phyloP scores from a whole-genome alignment of 164 flowering plant species.

The Annona cherimola region DNA sequence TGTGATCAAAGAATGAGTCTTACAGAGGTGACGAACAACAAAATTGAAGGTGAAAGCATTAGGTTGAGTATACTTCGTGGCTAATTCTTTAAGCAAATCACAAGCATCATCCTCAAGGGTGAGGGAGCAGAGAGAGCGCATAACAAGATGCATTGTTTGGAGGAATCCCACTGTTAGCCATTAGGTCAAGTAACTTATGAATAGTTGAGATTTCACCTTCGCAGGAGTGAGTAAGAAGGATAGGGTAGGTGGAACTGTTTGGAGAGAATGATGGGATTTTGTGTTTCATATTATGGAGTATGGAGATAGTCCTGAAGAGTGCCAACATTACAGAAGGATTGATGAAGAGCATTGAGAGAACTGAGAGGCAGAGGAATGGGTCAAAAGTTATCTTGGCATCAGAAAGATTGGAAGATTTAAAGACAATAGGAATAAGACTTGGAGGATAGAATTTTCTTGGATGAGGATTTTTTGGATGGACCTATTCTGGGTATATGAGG shows the following conservation, averaged over 20 bases:
- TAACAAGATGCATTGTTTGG: slow-evolving; percentile 64
- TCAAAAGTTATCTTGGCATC: slow-evolving; percentile 53
- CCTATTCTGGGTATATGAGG: slow-evolving; percentile 3
- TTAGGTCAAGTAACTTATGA: slow-evolving; percentile 39
- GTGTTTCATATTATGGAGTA: slow-evolving; percentile 53
- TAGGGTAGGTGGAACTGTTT: slow-evolving; percentile 53
- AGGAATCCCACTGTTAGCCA: slow-evolving; percentile 45
- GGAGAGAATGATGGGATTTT: slow-evolving; percentile 51
- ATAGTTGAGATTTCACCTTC: slow-evolving; percentile 27
- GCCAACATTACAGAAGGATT: slow-evolving; percentile 40
- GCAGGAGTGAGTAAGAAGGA: slow-evolving; percentile 47
- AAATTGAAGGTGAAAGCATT: slow-evolving; percentile 69
- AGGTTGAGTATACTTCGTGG: slow-evolving; percentile 34
- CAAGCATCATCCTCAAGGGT: slow-evolving; percentile 48
- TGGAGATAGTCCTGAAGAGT: slow-evolving; percentile 37
- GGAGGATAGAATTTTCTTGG: not conserved
- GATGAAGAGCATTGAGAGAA: slow-evolving; percentile 57
- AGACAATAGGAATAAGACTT: slow-evolving; percentile 11
- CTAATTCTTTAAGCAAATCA: slow-evolving; percentile 48
- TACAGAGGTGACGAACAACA: slow-evolving; percentile 58
- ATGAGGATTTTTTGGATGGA: slow-evolving; percentile 20
- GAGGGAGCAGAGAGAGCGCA: slow-evolving; percentile 53
- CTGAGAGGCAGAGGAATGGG: slow-evolving; percentile 34
- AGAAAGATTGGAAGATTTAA: slow-evolving; percentile 47
- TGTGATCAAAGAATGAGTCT: slow-evolving; percentile 39